Conservation (phyloP, 805 yeast genomes). For the Candida incommunis region DNA sequence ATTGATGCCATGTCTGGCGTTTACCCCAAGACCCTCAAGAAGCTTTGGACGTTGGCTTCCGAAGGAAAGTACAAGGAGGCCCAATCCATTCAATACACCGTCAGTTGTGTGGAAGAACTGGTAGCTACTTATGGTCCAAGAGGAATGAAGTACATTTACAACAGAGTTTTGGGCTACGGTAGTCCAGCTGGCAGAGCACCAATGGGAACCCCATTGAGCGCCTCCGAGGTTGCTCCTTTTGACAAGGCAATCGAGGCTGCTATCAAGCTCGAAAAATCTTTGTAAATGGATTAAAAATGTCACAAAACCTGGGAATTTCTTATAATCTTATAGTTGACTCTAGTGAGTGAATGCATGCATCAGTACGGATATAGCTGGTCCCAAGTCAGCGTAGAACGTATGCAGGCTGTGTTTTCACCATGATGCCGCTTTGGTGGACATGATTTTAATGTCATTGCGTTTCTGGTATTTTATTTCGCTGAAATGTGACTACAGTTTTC, state of each 20-base stretch:
- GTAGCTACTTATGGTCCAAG: constrained; percentile 31
- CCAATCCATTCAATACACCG: constrained; percentile 26
- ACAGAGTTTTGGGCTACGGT: constrained; percentile 27
- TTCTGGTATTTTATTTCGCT: too few species aligned
- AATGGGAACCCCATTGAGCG: constrained; percentile 16
- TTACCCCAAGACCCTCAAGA: constrained; percentile 35
- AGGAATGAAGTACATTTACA: constrained; percentile 33
- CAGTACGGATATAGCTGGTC: too few species aligned
- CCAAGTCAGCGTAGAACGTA: too few species aligned
- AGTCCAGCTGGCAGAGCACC: constrained; percentile 35
- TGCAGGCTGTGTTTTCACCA: too few species aligned
- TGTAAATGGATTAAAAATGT: too few species aligned
- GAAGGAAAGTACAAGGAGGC: constrained; percentile 31
- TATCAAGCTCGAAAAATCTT: constrained; percentile 10
- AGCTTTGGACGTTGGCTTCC: constrained; percentile 25
- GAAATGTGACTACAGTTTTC: too few species aligned
- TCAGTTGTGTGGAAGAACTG: constrained; percentile 33
- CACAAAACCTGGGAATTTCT: too few species aligned
- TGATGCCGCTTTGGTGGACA: too few species aligned
- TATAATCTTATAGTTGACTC: too few species aligned
- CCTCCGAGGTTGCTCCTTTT: constrained; percentile 6
- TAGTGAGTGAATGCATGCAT: too few species aligned
- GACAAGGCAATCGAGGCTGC: constrained; percentile 8
- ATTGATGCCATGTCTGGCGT: constrained; percentile 41
- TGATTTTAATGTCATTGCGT: too few species aligned